A percentile compares a stretch with the other conserved stretches of the same genome.
phyloP scores from a whole-genome alignment of 2,329 filamentous ascomycete species.

The Tolypocladium tropicale region DNA sequence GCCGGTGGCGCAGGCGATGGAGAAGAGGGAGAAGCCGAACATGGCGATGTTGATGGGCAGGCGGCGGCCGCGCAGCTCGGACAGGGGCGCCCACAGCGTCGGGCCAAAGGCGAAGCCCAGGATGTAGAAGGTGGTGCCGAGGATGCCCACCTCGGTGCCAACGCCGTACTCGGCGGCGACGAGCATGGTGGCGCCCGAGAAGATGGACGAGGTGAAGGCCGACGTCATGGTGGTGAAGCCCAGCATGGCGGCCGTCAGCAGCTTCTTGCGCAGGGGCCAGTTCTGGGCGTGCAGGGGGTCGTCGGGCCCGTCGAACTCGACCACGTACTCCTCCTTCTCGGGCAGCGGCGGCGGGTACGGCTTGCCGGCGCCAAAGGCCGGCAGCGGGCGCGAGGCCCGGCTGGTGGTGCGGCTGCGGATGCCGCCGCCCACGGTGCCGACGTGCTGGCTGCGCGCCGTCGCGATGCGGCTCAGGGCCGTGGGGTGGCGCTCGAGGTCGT shows the following conservation, averaged over 20 bases:
- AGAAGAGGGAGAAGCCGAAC: conserved; percentile 62
- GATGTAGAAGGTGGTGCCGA: conserved; percentile 62
- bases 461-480: conserved; percentile 63
- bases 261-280: conserved; percentile 72
- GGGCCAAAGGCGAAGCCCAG: conserved; percentile 63
- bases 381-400: conserved; percentile 48
- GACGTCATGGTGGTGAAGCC: conserved; percentile 64
- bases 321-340: conserved; percentile 65
- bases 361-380: conserved; percentile 64
- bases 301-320: conserved; percentile 74
- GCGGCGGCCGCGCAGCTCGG: conserved; percentile 59
- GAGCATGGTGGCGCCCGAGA: conserved; percentile 52
- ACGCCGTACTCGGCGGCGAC: conserved; percentile 52
- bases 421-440: conserved; percentile 54
- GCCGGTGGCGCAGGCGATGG: conserved; percentile 51
- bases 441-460: conserved; percentile 61
- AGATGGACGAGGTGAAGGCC: conserved; percentile 66
- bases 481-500: conserved; percentile 58
- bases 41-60: conserved; percentile 50
- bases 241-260: conserved; percentile 56
- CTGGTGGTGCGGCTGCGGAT: conserved; percentile 24
- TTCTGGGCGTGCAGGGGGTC: conserved; percentile 84
- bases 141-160: conserved; percentile 47
- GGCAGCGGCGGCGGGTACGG: conserved; percentile 61
- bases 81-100: conserved; percentile 61